phyloP scores from a whole-genome alignment of 495 filamentous ascomycete genomes.

The Opeltia flavorubescens region DNA sequence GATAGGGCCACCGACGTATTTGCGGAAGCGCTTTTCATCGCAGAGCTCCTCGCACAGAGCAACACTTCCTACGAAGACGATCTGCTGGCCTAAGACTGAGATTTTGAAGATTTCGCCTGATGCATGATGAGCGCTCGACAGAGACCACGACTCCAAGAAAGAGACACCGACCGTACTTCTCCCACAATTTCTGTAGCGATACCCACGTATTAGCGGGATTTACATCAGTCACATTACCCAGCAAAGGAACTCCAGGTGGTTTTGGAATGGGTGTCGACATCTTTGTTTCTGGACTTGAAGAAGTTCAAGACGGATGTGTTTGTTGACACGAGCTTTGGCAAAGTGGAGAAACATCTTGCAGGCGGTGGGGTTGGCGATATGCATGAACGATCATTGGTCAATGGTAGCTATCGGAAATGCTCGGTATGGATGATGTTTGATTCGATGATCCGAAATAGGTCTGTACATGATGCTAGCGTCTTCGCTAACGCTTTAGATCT shows the following conservation, averaged over 20 bases:
- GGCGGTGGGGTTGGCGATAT: no score
- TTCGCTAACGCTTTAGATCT: no score
- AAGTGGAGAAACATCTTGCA: no score
- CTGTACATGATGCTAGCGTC: no score
- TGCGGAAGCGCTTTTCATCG: slow-evolving; percentile 57
- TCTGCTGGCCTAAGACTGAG: slow-evolving; percentile 34
- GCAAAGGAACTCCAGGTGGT: slow-evolving; percentile 49
- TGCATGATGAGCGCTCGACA: no score
- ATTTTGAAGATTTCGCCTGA: slow-evolving; percentile 59
- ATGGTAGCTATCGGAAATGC: no score
- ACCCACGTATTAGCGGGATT: slow-evolving; percentile 46
- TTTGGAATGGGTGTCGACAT: slow-evolving; percentile 43
- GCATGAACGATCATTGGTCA: no score
- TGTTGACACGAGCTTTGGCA: no score
- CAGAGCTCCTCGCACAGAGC: slow-evolving; percentile 55
- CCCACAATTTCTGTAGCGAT: slow-evolving; percentile 47
- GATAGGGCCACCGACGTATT: slow-evolving; percentile 44
- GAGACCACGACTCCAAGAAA: background rate
- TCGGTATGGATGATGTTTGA: no score
- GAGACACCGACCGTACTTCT: slow-evolving; percentile 40
- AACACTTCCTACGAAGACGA: slow-evolving; percentile 39
- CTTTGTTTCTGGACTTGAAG: no score
- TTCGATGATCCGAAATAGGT: no score
- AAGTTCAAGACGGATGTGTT: no score
- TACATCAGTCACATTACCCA: slow-evolving; percentile 55